Percentiles rank a stretch among this genome's conserved stretches.
Evolutionary conservation across 352 stramenopile species (phyloP).

Genomic region (Globisporangium spinosum): DNA sequence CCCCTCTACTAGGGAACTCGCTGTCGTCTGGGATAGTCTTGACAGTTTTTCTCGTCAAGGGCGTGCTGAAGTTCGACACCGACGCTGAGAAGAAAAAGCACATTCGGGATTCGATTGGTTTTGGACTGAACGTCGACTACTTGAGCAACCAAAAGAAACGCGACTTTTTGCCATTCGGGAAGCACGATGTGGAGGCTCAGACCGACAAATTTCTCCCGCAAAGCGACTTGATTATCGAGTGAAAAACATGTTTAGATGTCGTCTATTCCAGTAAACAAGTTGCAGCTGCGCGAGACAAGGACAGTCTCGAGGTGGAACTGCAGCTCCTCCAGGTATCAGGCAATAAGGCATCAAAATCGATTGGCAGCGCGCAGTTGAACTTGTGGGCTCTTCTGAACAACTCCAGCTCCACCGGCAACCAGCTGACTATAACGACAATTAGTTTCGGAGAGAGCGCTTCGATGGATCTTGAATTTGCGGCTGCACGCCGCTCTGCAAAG

Average conservation of each 20-base stretch:
- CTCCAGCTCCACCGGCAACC: background rate
- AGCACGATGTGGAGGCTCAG: constrained; percentile 15
- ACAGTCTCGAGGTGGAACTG: constrained; percentile 30
- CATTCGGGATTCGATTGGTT: background rate
- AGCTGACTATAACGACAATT: constrained; percentile 15
- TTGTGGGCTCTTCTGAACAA: constrained; percentile 18
- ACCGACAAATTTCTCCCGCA: constrained; percentile 10
- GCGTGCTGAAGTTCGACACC: constrained; percentile 12
- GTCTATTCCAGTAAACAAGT: constrained; percentile 24
- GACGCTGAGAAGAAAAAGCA: constrained; percentile 2
- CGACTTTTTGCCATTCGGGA: constrained; percentile 20
- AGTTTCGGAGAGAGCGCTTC: constrained; percentile 24
- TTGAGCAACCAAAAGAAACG: constrained; percentile 27
- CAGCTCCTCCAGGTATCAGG: constrained; percentile 17
- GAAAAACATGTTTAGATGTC: constrained; percentile 22
- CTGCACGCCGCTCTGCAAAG: constrained; percentile 18
- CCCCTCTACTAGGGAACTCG: constrained; percentile 11
- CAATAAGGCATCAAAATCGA: constrained; percentile 16
- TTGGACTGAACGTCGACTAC: constrained; percentile 20
- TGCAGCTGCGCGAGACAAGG: constrained; percentile 27
- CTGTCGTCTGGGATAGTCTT: constrained; percentile 22
- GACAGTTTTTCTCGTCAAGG: constrained; percentile 26
- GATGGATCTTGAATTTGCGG: constrained; percentile 28
- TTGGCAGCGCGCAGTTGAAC: constrained; percentile 36
- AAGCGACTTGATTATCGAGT: constrained; percentile 14